phyloP scores from a whole-genome alignment of 2,329 filamentous ascomycete species.

The Sporothrix mexicana region DNA sequence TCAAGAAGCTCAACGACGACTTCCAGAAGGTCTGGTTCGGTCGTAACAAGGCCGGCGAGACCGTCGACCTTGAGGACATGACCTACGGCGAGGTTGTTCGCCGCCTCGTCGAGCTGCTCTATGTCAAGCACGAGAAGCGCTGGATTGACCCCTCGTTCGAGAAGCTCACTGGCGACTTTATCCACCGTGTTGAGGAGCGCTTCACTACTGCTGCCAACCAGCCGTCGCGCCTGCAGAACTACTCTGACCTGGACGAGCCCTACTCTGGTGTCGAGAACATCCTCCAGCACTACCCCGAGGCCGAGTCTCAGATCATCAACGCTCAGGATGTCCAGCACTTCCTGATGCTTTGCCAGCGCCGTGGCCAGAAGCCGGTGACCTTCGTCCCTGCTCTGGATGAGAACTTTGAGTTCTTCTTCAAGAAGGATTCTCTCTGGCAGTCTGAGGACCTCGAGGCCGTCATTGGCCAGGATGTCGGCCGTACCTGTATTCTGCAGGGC shows the following conservation, averaged over 20 bases:
- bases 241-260: conserved; percentile 83
- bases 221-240: conserved; percentile 85
- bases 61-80: conserved; percentile 93
- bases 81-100: conserved; percentile 88
- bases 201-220: conserved; percentile 77
- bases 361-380: conserved; percentile 92
- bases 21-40: conserved; percentile 98
- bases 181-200: conserved; percentile 94
- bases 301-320: conserved; percentile 90
- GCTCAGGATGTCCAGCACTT: conserved; percentile 99
- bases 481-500: conserved; percentile 95
- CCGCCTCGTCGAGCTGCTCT: conserved; percentile 87
- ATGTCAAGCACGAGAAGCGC: conserved; percentile 84
- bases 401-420: conserved; percentile 99
- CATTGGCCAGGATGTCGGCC: conserved; percentile 91
- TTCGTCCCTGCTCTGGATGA: conserved; percentile 96
- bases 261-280: conserved; percentile 80
- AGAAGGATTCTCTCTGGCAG: conserved; percentile 99
- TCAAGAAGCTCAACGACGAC: conserved; percentile 93
- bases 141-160: conserved; percentile 90
- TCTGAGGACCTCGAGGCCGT: conserved; percentile 97
- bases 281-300: conserved; percentile 81
- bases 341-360: conserved; percentile 86
- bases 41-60: conserved; percentile 77
- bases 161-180: conserved; percentile 89